Evolutionary conservation across 805 yeast species (phyloP), one percentile per base, ranked within the genome.

Genomic region (Suhomyces sp.): DNA sequence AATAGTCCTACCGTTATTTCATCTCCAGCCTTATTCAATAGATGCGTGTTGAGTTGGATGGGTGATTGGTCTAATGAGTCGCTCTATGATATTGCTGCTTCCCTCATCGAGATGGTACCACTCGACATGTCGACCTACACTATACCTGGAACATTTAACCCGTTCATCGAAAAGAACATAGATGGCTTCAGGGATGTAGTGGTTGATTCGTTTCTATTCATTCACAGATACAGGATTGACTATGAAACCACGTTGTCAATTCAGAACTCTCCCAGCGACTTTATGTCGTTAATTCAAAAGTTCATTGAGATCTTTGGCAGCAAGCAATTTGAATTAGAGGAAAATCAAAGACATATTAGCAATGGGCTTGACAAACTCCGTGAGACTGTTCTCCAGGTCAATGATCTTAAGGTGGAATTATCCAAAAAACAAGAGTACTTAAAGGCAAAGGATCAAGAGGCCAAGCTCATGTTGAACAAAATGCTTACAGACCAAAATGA

Each of bases 31-130:
- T 70, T 92, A 31, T 85, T 89, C 68, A 92, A 92, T 61, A 74
- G 98, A 61, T 92, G 97, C 73, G 96, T 89, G 1, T 68, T 93
- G 37, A 82, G 86, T 61, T 89, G 93, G 91, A 83, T 90, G 86
- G 96, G 96, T 4, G 83, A 83, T 49, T 92, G 97, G 97, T 75
- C 85, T 0, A 53, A 57, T 3, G 53, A 60, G 0, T 70, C 90
- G 0, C 64, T 85, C 46, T 49, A 55, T 6, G 81, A 82, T 47
- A 81, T 90, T 31, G 81, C 86, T 0, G 50, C 59, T 0, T 66
- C 66, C 3, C 56, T 76, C 43, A 62, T 84, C 0, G 67, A 67
- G 37, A 50, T 60, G 39, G 60, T 84, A 9, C 88, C 93, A 1
- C 63, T 87, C 13, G 86, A 84, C 50, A 63, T 71, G 47, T 71